Evolutionary conservation across 225 moss, liverwort and hornwort species (phyloP), one percentile per base, ranked within the genome.

Genomic region (Polytrichum commune): DNA sequence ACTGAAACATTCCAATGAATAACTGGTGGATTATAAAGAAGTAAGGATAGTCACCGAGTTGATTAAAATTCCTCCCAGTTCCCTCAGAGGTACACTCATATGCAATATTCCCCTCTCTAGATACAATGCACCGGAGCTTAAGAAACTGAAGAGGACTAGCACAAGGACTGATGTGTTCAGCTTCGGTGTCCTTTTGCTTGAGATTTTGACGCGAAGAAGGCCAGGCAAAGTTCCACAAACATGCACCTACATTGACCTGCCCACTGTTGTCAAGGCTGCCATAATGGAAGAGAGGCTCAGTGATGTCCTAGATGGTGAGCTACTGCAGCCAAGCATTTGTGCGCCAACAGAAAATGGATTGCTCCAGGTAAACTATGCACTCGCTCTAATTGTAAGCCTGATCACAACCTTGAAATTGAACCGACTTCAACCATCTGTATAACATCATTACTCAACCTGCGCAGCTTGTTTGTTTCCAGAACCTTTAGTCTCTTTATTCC

Each of bases 171-270:
- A 81, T 65, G 75, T 81, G 19, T 86, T 77, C 78, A 78, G 83
- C 73, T 83, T 73, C 0, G 80, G 86, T 64, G 71, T 84, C 46
- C 38, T 86, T 23, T 55, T 86, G 18, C 78, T 86, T 5, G 86
- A 86, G 67, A 80, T 86, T 30, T 67, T 86, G 2, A 80, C 68
- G 0, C 69, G 75, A 6, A 66, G n/a, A 19, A 77, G 62, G 56
- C 73, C 80, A 0, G 46, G 67, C 33, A 83, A 73, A 62, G 69
- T 54, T 23, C 53, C 26, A 1, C 63, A 33, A 25, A 73, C 53
- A 1, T 73, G 75, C 20, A 67, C 63, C n/a, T 63, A 27, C 3
- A 69, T 77, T 1, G 72, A 53, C 60, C 75, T 81, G 0, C 81
- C 70, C 62, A 75, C 73, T 73, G 58, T 78, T 64, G 78, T 76